Conservation (phyloP, 192 early-diverging fungal species). For the Gamsiella multidivaricata region DNA sequence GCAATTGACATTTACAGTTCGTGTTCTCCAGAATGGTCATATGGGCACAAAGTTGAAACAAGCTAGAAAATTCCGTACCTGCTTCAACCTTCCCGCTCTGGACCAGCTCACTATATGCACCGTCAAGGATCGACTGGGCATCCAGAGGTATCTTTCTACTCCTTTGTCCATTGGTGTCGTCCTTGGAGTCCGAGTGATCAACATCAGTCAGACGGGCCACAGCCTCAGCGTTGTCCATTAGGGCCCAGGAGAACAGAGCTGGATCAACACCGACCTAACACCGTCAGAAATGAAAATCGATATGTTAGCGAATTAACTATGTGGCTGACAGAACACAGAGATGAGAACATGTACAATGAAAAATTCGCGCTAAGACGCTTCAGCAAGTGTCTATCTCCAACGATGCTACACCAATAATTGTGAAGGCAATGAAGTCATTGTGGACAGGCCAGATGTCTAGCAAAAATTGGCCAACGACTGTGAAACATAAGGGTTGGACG, state of each 20-base stretch:
- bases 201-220: constrained; percentile 52
- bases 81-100: constrained; percentile 64
- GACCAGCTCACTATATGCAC: constrained; percentile 60
- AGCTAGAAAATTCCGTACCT: constrained; percentile 23
- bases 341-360: too few relatives aligned
- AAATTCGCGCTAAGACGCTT: too few relatives aligned
- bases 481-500: too few relatives aligned
- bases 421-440: too few relatives aligned
- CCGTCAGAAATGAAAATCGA: too few relatives aligned
- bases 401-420: too few relatives aligned
- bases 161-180: constrained; percentile 1
- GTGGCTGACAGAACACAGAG: too few relatives aligned
- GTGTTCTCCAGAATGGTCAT: too few relatives aligned
- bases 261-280: constrained; percentile 53
- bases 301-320: too few relatives aligned
- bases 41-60: constrained; percentile 9
- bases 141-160: constrained; percentile 34
- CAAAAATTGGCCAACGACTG: too few relatives aligned
- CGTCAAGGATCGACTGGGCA: constrained; percentile 64
- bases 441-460: too few relatives aligned
- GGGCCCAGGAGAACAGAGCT: constrained; percentile 68
- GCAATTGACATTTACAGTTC: neutral
- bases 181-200: constrained; percentile 36
- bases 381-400: too few relatives aligned
- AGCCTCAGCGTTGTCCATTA: constrained; percentile 69